Conservation (phyloP, 805 yeast species). For the Candida nonsorbophila region DNA sequence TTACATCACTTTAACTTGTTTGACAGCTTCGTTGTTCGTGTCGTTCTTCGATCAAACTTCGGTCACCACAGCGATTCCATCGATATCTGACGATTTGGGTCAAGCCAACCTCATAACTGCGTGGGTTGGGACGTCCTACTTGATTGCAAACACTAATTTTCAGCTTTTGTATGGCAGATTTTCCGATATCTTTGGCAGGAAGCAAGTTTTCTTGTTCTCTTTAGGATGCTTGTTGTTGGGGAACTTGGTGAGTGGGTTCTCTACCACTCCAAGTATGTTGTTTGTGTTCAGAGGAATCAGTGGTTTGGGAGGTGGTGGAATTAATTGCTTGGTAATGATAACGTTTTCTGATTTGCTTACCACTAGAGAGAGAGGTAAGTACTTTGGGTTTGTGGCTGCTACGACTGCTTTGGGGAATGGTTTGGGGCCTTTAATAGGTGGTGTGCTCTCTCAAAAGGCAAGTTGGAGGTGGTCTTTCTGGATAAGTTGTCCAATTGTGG, state of each 20-base stretch:
- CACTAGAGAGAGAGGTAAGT: slow-evolving; percentile 47
- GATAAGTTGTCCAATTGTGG: slow-evolving; percentile 7
- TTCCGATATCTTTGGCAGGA: slow-evolving; percentile 60
- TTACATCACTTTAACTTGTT: slow-evolving; percentile 6
- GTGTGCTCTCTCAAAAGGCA: slow-evolving; percentile 4
- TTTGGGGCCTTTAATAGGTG: slow-evolving; percentile 44
- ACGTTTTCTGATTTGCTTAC: slow-evolving; percentile 54
- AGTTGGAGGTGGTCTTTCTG: slow-evolving; percentile 9
- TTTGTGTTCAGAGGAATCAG: slow-evolving; percentile 48
- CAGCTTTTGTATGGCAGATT: slow-evolving; percentile 71
- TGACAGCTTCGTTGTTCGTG: slow-evolving; percentile 16
- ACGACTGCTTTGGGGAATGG: slow-evolving; percentile 46
- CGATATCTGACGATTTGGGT: slow-evolving; percentile 37
- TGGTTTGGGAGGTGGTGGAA: slow-evolving; percentile 62
- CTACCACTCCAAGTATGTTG: slow-evolving; percentile 37
- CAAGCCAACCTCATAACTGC: slow-evolving; percentile 37
- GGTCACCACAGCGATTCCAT: slow-evolving; percentile 40
- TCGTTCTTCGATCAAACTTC: slow-evolving; percentile 44
- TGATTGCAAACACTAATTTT: slow-evolving; percentile 66
- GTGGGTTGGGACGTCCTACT: slow-evolving; percentile 72
- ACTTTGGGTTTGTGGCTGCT: slow-evolving; percentile 48
- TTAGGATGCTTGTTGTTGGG: slow-evolving; percentile 42
- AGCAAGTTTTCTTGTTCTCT: slow-evolving; percentile 37
- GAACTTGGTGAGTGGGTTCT: slow-evolving; percentile 39
- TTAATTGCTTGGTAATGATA: slow-evolving; percentile 46